Percentiles rank a stretch among this genome's conserved stretches.
These are phyloP conservation scores for Lepidium africanum DNA, from an alignment of 345 rosid genomes.

Conservation along the genomic window DNA sequence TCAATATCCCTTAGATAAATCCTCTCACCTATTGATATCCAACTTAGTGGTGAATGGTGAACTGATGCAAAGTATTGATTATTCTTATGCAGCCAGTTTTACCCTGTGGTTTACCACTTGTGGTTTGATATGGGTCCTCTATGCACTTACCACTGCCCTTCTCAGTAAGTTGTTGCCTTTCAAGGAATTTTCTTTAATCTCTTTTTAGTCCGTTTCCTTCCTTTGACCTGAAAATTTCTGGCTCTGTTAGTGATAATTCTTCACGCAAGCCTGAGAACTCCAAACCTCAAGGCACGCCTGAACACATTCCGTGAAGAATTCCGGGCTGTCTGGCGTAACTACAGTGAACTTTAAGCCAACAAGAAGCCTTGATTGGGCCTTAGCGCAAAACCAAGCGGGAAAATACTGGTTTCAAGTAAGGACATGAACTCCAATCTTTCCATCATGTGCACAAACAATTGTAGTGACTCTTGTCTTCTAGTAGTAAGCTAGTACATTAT, in stretches of 20 bases:
- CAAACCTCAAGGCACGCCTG: conserved; percentile 34
- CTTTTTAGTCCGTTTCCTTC: background rate
- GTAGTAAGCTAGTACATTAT: conserved; percentile 10
- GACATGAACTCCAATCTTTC: background rate
- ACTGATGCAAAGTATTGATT: conserved; percentile 8
- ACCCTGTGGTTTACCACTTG: conserved; percentile 27
- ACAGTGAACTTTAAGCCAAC: conserved; percentile 19
- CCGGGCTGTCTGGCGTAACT: conserved; percentile 35
- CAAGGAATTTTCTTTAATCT: background rate
- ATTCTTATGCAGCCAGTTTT: conserved; percentile 19
- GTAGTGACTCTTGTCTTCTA: background rate
- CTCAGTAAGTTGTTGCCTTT: conserved; percentile 16
- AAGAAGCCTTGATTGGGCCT: background rate
- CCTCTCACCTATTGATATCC: background rate
- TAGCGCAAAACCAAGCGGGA: conserved; percentile 2
- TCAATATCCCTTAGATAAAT: background rate
- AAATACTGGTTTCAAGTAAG: background rate
- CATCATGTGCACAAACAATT: conserved; percentile 13
- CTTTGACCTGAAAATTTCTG: background rate
- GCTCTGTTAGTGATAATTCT: conserved; percentile 18
- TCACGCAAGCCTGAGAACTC: conserved; percentile 32
- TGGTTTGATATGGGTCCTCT: conserved; percentile 26
- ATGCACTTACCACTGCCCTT: conserved; percentile 23
- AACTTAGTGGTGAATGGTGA: background rate
- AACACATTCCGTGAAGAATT: conserved; percentile 35